Conservation (phyloP, 1,284 basidiomycete species). For the Pascua sp. region DNA sequence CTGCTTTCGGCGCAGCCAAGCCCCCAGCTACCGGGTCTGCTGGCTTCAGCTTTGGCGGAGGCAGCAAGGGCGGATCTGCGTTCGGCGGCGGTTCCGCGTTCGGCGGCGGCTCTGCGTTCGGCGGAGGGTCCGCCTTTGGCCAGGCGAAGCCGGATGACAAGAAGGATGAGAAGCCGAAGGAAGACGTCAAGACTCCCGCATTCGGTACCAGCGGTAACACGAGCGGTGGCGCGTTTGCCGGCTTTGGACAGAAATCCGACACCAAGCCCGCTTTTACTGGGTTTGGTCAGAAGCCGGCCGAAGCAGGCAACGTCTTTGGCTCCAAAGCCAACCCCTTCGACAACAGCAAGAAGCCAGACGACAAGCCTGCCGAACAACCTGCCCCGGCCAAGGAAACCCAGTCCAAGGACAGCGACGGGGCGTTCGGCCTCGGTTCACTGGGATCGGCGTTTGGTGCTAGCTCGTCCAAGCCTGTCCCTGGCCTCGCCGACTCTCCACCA, state of each 20-base stretch:
- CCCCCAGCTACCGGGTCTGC: neutral
- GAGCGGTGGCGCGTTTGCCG: constrained; percentile 10
- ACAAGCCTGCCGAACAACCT: neutral
- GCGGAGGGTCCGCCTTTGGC: constrained; percentile 12
- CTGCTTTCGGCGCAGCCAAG: no score
- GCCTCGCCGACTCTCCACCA: constrained; percentile 35
- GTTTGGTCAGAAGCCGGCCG: constrained; percentile 16
- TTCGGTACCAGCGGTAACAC: constrained; percentile 1
- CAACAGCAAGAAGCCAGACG: neutral
- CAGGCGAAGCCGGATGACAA: neutral
- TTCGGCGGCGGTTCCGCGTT: constrained; percentile 14
- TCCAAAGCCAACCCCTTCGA: neutral
- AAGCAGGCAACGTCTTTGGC: neutral
- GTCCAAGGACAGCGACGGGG: constrained; percentile 13
- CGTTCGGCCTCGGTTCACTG: constrained; percentile 40
- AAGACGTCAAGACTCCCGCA: neutral
- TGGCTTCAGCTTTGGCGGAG: neutral
- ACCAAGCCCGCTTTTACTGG: constrained; percentile 16
- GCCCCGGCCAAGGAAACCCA: neutral
- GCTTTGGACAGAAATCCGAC: constrained; percentile 16
- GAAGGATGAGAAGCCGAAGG: neutral
- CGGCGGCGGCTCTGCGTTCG: constrained; percentile 8
- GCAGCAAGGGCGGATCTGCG: neutral
- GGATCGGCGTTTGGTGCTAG: constrained; percentile 22
- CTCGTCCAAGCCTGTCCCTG: constrained; percentile 22